Base-by-base conservation (phyloP, 306 rosid species). In the Albizia julibrissin region DNA sequence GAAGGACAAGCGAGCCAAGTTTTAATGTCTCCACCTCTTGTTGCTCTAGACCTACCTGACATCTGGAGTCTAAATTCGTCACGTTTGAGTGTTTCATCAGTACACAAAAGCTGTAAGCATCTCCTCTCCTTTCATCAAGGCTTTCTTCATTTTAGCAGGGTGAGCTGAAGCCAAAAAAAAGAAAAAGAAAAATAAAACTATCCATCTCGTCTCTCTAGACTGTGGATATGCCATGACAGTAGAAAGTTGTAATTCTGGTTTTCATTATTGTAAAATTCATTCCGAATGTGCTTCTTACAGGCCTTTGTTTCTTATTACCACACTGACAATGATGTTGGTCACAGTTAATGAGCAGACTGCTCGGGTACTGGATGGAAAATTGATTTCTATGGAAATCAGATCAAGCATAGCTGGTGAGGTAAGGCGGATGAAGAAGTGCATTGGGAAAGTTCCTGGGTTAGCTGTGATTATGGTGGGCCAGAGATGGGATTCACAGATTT, bases 391-490 rank as follows among this genome's bases (percentile, higher is more conserved):
- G 69, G 90, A 90, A 83, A 95, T 95, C 80, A 89, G 79, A 75
- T 84, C 90, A 37, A 85, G 84, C 83, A 87, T 95, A 73, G 92
- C 91, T 74, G 47, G 75, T 87, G 89, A 95, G 90, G 97, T 95
- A 74, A 88, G 81, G 67, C 84, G 88, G 88, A 95, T 95, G 98
- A 87, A 93, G 86, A 87, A 85, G 64, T 34, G 83, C 85, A 78
- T 85, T 29, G 93, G 97, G 67, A 76, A 81, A 82, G 94, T 90
- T 81, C 98, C 98, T 73, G 97, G 98, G 71, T 89, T 95, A 91
- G 97, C 94, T 44, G 99, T 95, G 39, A 87, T 95, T 82, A 54
- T 89, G 87, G 99, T 90, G 24, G 97, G 99, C 78, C 75, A 90
- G 58, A 91, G 98, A 89, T 85, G 81, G 89, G 99, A 95, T 89